phyloP scores from a whole-genome alignment of 2,329 filamentous ascomycete species.

The Rachicladosporium sp. region DNA sequence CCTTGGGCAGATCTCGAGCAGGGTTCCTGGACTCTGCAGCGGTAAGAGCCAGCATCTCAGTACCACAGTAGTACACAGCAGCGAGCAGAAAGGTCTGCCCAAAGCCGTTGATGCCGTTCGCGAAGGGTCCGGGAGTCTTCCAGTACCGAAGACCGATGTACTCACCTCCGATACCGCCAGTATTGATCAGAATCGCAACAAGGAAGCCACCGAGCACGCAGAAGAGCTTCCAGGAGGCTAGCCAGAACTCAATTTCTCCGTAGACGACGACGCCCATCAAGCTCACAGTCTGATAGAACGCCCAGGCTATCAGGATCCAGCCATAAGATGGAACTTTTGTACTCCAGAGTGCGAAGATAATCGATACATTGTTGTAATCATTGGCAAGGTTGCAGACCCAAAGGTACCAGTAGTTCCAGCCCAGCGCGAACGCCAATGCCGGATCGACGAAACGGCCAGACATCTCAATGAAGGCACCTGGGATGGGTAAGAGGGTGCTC shows the following conservation, averaged over 20 bases:
- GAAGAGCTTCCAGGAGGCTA: conserved; percentile 29
- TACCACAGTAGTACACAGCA: conserved; percentile 38
- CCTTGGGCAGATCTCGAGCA: conserved; percentile 27
- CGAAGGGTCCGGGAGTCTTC: conserved; percentile 28
- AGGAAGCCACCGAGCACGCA: conserved; percentile 28
- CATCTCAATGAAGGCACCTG: conserved; percentile 24
- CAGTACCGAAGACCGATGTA: conserved; percentile 25
- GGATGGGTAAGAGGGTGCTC: conserved; percentile 29
- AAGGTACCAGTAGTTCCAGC: conserved; percentile 62
- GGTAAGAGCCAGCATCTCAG: conserved; percentile 40
- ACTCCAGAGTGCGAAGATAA: conserved; percentile 55
- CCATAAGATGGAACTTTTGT: conserved; percentile 33
- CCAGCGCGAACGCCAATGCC: conserved; percentile 50
- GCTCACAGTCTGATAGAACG: conserved; percentile 25
- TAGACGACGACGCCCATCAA: conserved; percentile 30
- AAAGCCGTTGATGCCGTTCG: conserved; percentile 29
- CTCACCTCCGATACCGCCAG: conserved; percentile 17
- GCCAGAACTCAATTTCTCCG: conserved; percentile 34
- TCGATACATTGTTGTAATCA: conserved; percentile 58
- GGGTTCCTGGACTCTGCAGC: conserved; percentile 42
- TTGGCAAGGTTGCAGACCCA: conserved; percentile 55
- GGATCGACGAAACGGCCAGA: conserved; percentile 42
- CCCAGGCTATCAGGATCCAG: conserved; percentile 31
- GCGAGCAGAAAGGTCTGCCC: conserved; percentile 32
- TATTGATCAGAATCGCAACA: conserved; percentile 28